These are phyloP conservation scores for Rhipidocladum racemiflorum DNA, from an alignment of 176 grass and related monocot species.

Conservation along the genomic window DNA sequence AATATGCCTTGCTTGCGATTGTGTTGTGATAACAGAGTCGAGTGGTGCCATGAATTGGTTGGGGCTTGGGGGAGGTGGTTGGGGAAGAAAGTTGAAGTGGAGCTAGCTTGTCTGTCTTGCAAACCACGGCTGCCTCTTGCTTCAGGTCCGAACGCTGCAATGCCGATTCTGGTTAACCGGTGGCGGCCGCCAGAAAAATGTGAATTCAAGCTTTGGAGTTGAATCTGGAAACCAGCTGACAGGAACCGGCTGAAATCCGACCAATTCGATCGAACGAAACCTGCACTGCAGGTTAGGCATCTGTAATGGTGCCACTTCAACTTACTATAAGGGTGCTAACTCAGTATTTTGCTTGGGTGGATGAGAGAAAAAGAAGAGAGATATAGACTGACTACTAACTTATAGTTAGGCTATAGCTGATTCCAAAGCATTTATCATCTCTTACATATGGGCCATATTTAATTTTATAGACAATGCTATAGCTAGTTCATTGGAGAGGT, in stretches of 20 bases:
- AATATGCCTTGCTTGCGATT: constrained; percentile 27
- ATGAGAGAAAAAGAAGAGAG: too few species aligned
- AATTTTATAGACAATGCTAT: too few species aligned
- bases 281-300: too few species aligned
- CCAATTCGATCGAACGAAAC: background rate
- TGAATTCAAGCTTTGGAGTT: background rate
- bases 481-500: too few species aligned
- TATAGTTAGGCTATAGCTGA: too few species aligned
- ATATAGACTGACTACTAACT: too few species aligned
- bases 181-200: background rate
- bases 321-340: too few species aligned
- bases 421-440: too few species aligned
- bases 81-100: background rate
- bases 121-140: constrained; percentile 3
- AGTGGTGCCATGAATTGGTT: background rate
- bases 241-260: background rate
- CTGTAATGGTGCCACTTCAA: too few species aligned
- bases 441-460: too few species aligned
- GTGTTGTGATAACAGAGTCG: background rate
- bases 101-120: constrained; percentile 7
- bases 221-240: background rate
- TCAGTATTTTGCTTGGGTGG: too few species aligned
- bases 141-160: background rate
- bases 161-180: background rate
- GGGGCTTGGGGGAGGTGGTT: background rate